phyloP scores from a whole-genome alignment of 202 grass and related monocot genomes.

The Setaria viridis region DNA sequence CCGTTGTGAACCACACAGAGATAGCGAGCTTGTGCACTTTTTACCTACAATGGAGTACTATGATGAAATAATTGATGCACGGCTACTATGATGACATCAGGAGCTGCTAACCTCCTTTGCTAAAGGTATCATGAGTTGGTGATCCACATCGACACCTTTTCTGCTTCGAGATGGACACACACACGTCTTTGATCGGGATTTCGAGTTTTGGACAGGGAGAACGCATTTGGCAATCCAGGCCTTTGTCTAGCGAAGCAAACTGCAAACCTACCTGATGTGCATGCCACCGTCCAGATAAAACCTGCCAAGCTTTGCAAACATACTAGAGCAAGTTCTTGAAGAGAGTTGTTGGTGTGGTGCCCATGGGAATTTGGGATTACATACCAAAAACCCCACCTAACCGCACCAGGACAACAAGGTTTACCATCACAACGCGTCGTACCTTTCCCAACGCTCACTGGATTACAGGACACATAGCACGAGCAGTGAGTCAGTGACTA shows the following conservation, averaged over 20 bases:
- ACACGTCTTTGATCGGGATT: background rate
- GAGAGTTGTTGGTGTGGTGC: background rate
- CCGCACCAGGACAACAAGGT: background rate
- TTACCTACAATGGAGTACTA: background rate
- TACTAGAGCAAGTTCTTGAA: background rate
- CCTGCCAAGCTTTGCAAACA: constrained; percentile 11
- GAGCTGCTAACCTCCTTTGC: background rate
- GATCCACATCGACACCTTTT: background rate
- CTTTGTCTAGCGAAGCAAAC: background rate
- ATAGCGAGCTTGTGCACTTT: background rate
- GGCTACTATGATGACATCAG: background rate
- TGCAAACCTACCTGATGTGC: constrained; percentile 14
- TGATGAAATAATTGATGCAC: too few relatives aligned
- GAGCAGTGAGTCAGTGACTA: background rate
- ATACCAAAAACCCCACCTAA: constrained; percentile 10
- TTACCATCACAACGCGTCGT: background rate
- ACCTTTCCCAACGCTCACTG: background rate
- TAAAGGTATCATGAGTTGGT: background rate
- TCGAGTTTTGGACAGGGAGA: background rate
- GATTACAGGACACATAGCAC: background rate
- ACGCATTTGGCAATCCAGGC: background rate
- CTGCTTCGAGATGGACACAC: background rate
- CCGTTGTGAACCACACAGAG: too few relatives aligned
- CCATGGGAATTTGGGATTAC: background rate
- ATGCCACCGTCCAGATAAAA: background rate